Base-by-base conservation (phyloP, 192 early-diverging fungal genomes). In the Entomortierella chlamydospora region DNA sequence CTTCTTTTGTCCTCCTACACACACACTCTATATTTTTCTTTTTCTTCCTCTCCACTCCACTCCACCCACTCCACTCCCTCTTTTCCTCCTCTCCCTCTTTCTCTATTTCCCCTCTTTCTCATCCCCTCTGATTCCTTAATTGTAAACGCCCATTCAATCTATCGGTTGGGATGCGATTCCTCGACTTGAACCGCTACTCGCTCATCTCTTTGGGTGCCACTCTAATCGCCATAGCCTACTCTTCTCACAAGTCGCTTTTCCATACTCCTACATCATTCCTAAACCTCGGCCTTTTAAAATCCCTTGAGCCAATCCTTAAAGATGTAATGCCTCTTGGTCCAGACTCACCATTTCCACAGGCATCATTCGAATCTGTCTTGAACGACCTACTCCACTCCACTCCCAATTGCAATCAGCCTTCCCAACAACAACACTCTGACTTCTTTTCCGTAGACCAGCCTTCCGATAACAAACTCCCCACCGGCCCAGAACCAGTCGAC, bases 111-210 rank as follows among this genome's bases (percentile, higher is more conserved):
- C n/a, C n/a, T n/a, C n/a, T n/a, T n/a, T n/a, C n/a, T n/a, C n/a
- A n/a, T n/a, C n/a, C n/a, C n/a, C n/a, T n/a, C n/a, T n/a, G n/a
- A n/a, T n/a, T n/a, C n/a, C n/a, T 39, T 41, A 41, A 41, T 41
- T 41, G 29, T 56, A 15, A 1, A 42, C n/a, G 57, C 23, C 28
- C 52, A 11, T 51, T 15, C 59, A 23, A 51, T 30, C 20, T 22
- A 18, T n/a, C 39, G 23, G 5, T 26, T 34, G 73, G 66, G 63
- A 79, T 79, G 76, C 76, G 76, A 28, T 70, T 79, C 63, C 68
- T 79, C 51, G 76, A 79, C 57, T 42, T 79, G 61, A 79, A 79
- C 76, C 76, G 76, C 30, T 79, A 79, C 52, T 70, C 76, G 22
- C 60, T 79, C 45, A n/a, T 79, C 22, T 79, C 76, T 4, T 39